Conservation (phyloP, 1,284 basidiomycete genomes). For the Chalciporus sp. region DNA sequence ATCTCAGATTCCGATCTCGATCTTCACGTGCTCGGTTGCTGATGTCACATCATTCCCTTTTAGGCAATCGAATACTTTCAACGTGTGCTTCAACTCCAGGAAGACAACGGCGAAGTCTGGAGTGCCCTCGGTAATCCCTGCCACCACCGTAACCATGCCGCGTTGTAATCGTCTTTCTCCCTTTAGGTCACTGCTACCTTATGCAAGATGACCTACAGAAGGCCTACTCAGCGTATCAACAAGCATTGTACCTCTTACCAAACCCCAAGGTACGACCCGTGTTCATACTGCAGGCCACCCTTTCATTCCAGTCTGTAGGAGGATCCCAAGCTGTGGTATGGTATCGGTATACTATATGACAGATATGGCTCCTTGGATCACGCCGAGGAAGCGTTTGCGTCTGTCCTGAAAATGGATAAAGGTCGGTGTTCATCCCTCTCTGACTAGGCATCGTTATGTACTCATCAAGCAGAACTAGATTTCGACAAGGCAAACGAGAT, state of each 20-base stretch:
- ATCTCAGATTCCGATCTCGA: constrained; percentile 35
- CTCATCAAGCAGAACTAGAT: constrained; percentile 60
- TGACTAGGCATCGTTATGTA: constrained; percentile 25
- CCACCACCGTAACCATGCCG: constrained; percentile 18
- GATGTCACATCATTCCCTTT: constrained; percentile 36
- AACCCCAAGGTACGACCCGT: constrained; percentile 78
- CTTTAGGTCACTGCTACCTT: constrained; percentile 89
- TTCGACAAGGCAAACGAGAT: constrained; percentile 99
- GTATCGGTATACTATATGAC: constrained; percentile 98
- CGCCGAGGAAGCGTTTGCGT: constrained; percentile 97
- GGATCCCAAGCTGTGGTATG: constrained; percentile 99
- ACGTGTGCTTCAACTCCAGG: constrained; percentile 84
- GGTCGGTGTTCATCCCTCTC: constrained; percentile 49
- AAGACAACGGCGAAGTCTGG: constrained; percentile 95
- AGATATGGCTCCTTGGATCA: constrained; percentile 98
- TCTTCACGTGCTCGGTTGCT: constrained; percentile 42
- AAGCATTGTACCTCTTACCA: constrained; percentile 93
- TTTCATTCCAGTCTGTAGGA: constrained; percentile 49
- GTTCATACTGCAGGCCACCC: constrained; percentile 4
- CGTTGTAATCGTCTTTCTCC: constrained; percentile 26
- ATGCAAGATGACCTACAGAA: constrained; percentile 99
- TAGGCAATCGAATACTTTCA: constrained; percentile 96
- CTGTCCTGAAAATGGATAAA: constrained; percentile 96
- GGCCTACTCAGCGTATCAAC: constrained; percentile 98
- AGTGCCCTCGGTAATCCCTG: constrained; percentile 76